phyloP scores from a whole-genome alignment of 2,329 filamentous ascomycete genomes.

The Fusarium sp. region DNA sequence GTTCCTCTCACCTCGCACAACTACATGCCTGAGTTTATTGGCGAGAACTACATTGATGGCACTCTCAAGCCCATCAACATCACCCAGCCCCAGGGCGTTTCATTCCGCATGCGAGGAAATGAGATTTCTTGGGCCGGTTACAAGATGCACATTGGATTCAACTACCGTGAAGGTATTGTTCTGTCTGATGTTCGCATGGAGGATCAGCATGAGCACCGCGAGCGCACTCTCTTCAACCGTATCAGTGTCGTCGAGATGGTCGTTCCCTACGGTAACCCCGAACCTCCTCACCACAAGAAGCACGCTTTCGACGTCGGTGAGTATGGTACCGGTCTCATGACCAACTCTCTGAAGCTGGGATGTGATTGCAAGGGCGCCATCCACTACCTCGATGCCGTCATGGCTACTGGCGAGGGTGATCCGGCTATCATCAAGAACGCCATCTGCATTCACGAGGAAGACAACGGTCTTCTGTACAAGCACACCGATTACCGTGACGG shows the following conservation, averaged over 20 bases:
- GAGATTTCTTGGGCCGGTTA: constrained; percentile 70
- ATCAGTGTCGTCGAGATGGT: constrained; percentile 77
- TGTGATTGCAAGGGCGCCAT: constrained; percentile 92
- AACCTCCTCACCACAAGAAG: constrained; percentile 82
- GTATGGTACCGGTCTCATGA: constrained; percentile 86
- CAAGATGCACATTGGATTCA: constrained; percentile 78
- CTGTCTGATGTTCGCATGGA: constrained; percentile 76
- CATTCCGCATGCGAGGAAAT: constrained; percentile 58
- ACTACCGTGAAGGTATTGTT: constrained; percentile 75
- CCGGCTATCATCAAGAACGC: constrained; percentile 89
- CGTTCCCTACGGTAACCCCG: constrained; percentile 80
- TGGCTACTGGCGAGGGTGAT: constrained; percentile 83
- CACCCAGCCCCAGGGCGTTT: constrained; percentile 53
- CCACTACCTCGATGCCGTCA: constrained; percentile 89
- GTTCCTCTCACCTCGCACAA: constrained; percentile 52
- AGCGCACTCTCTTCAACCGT: constrained; percentile 72
- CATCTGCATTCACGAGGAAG: constrained; percentile 81
- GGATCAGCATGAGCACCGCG: constrained; percentile 52
- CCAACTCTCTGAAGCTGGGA: constrained; percentile 79
- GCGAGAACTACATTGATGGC: constrained; percentile 48
- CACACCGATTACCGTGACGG: constrained; percentile 71
- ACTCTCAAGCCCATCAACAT: constrained; percentile 52
- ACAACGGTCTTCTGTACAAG: constrained; percentile 70
- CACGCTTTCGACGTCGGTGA: constrained; percentile 85
- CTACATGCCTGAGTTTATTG: constrained; percentile 50